A percentile compares a stretch with the other conserved stretches of the same genome.
These are phyloP conservation scores for Mycena venus DNA, from an alignment of 768 basidiomycete species.

Conservation along the genomic window DNA sequence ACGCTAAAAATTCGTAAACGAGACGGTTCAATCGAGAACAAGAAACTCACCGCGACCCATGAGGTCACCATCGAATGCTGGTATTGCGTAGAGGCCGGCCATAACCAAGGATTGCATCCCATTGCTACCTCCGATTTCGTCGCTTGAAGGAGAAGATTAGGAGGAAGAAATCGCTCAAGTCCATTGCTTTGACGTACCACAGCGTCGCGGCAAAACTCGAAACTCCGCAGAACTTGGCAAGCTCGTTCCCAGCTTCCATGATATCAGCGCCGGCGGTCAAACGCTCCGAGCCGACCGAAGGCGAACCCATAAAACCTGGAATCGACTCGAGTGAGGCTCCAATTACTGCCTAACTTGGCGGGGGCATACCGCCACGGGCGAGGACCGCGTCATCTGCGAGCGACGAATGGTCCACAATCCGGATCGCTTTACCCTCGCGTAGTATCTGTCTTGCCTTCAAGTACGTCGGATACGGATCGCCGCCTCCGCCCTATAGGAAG, in stretches of 20 bases:
- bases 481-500: slow-evolving; percentile 65
- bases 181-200: slow-evolving; percentile 34
- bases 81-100: slow-evolving; percentile 55
- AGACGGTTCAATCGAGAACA: slow-evolving; percentile 39
- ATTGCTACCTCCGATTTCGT: slow-evolving; percentile 60
- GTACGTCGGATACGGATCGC: slow-evolving; percentile 66
- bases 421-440: slow-evolving; percentile 59
- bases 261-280: slow-evolving; percentile 41
- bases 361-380: slow-evolving; percentile 39
- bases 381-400: slow-evolving; percentile 57
- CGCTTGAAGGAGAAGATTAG: slow-evolving; percentile 34
- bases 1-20: slow-evolving; percentile 39
- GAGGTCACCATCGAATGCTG: slow-evolving; percentile 59
- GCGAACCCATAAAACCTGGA: slow-evolving; percentile 56
- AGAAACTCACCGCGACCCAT: slow-evolving; percentile 57
- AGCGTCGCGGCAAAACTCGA: slow-evolving; percentile 46
- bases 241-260: slow-evolving; percentile 38
- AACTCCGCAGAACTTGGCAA: slow-evolving; percentile 48
- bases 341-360: neutral
- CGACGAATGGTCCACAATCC: slow-evolving; percentile 59
- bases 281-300: slow-evolving; percentile 47
- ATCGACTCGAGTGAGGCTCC: neutral
- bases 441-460: slow-evolving; percentile 66
- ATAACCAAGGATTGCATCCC: slow-evolving; percentile 54
- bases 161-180: neutral